A percentile compares a stretch with the other conserved stretches of the same genome.
phyloP scores from a whole-genome alignment of 2,329 filamentous ascomycete species.

The Teratosphaeria zuluensis region DNA sequence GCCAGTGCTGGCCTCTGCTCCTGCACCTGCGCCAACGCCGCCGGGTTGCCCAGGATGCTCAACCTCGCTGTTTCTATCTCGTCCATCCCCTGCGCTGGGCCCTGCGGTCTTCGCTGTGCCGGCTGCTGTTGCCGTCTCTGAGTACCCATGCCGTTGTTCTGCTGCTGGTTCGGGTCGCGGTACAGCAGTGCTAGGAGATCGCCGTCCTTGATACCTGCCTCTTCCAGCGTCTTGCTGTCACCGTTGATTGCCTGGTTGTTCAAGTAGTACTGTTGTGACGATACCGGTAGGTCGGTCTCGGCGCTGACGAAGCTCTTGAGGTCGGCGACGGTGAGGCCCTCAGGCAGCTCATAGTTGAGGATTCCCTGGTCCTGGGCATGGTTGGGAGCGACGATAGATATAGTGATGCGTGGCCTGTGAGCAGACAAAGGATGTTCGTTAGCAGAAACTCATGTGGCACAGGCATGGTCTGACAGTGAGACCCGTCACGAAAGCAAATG shows the following conservation, averaged over 20 bases:
- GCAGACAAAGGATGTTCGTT: neutral
- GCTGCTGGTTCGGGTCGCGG: conserved; percentile 36
- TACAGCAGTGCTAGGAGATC: conserved; percentile 90
- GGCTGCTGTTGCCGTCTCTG: conserved; percentile 27
- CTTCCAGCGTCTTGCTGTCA: conserved; percentile 69
- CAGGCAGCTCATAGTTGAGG: conserved; percentile 70
- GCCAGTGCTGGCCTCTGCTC: conserved; percentile 68
- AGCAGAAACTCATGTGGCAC: conserved; percentile 10
- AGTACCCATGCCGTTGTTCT: conserved; percentile 15
- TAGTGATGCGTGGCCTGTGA: conserved; percentile 67
- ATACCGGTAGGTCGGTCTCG: conserved; percentile 64
- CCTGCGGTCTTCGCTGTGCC: conserved; percentile 10
- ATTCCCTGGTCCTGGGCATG: conserved; percentile 60
- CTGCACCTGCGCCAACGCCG: conserved; percentile 59
- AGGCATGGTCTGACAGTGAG: conserved; percentile 21
- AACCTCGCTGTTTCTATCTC: conserved; percentile 75
- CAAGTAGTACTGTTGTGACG: conserved; percentile 76
- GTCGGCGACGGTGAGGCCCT: conserved; percentile 72
- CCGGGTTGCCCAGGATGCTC: conserved; percentile 70
- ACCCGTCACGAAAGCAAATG: conserved; percentile 7
- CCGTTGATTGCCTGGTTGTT: conserved; percentile 74
- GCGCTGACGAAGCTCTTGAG: conserved; percentile 82
- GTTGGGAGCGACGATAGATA: conserved; percentile 71
- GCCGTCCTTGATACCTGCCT: conserved; percentile 72
- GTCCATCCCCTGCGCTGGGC: conserved; percentile 17